Percentiles rank a stretch among this genome's conserved stretches.
Conservation (phyloP, 192 early-diverging fungal species). For the Endogone sp. region DNA sequence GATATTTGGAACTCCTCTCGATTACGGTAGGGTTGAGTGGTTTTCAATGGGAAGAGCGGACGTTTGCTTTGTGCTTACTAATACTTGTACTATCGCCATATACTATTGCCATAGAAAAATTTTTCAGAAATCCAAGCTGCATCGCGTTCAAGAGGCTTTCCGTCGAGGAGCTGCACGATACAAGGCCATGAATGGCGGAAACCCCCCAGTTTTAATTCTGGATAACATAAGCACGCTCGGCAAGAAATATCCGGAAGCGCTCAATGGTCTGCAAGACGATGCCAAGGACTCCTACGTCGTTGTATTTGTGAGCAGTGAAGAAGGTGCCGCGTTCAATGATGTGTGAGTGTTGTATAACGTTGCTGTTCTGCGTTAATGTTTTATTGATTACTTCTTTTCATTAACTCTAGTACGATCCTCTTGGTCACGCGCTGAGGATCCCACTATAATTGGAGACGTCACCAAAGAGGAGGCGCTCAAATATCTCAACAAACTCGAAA, state of each 20-base stretch:
- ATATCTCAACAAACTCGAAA: conserved; percentile 10
- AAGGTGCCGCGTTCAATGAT: conserved; percentile 6
- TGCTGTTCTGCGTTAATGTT: too few relatives aligned
- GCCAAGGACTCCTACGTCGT: conserved; percentile 9
- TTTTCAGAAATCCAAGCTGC: neutral
- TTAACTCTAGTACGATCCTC: conserved; percentile 8
- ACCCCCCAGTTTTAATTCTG: conserved; percentile 12
- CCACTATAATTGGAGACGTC: conserved; percentile 8
- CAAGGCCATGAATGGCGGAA: conserved; percentile 11
- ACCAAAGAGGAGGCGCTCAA: conserved; percentile 5
- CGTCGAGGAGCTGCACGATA: conserved; percentile 7
- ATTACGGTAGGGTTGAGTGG: neutral
- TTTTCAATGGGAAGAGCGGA: neutral
- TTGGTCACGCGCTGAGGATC: conserved; percentile 3
- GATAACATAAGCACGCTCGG: conserved; percentile 13
- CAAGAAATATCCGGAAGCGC: conserved; percentile 3
- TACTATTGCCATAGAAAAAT: too few relatives aligned
- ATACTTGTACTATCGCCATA: neutral
- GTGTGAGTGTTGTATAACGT: conserved; percentile 7
- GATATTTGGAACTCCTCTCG: neutral
- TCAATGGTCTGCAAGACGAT: conserved; percentile 10
- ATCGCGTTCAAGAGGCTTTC: conserved; percentile 7
- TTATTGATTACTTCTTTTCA: neutral
- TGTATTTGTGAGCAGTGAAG: conserved; percentile 16
- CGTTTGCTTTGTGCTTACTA: neutral